Base-by-base conservation (phyloP, 768 basidiomycete species). In the Cyclocybe aegerita region DNA sequence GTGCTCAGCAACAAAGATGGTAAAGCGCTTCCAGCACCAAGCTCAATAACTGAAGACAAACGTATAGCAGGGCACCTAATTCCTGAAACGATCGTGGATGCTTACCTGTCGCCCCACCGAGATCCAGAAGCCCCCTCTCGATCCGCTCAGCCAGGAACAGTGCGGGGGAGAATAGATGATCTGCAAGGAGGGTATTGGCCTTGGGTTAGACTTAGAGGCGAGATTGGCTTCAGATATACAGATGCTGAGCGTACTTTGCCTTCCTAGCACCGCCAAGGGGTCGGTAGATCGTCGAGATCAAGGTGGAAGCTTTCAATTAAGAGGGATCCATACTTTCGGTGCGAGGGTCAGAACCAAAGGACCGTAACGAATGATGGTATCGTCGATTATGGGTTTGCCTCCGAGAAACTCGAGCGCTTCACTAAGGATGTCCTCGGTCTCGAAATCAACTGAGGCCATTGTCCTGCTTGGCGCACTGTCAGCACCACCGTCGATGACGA, bases 101-200 rank as follows among this genome's bases (percentile, higher is more conserved):
- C 69, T 39, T 44, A 80, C 85, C 75, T 41, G 71, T 73, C 49
- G 65, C 68, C 9, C 68, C 67, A 3, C 55, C 54, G 2, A 79
- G 64, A 11, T 71, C 67, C 7, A 90, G 61, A 4, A 80, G 59
- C 0, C 76, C 74, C 48, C 76, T 64, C 64, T 90, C 85, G 8
- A 90, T 81, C 23, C 75, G 69, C 60, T 89, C 85, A 2, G 83
- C 82, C 12, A 90, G 72, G 48, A 83, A 76, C 7, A 90, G 71
- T 7, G 80, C 77, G 11, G 85, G 86, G 35, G 83, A 88, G 62
- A 88, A 89, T 3, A 88, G 70, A 54, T 86, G 84, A 65, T 89
- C 86, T 43, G 86, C 87, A 15, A 89, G 71, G 8, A 88, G 72
- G 10, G 84, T 86, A 53, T 81, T 86, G 29, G 86, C 83, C 85